Evolutionary conservation across 371 early-diverging fungal genomes (phyloP), one percentile per base, ranked within the genome.

Genomic region (Lichtheimia ornata): DNA sequence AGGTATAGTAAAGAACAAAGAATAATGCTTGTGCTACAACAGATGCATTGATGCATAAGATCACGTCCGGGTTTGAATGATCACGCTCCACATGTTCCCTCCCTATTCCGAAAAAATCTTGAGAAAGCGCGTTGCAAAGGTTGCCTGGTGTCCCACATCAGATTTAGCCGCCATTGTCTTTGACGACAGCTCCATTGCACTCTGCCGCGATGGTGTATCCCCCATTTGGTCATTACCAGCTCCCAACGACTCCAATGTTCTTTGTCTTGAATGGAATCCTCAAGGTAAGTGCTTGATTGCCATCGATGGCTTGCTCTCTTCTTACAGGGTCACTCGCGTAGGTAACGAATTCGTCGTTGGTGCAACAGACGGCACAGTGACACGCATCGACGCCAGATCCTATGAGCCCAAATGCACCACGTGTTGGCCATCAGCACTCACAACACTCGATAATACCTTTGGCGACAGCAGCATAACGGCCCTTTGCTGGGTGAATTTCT

Each of bases 81-180:
- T 9, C 35, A 2, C 35, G 35, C 47, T 47, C 22, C 17, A 5
- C 47, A 47, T 47, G 25, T 58, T 58, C 18, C 59, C 59, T 30
- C 7, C 35, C 4, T 58, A 42, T 40, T 28, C 45, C 7, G 27
- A 24, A 50, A 58, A 49, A 45, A 49, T 27, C 28, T 41, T 58
- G 18, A 58, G 28, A n/a, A 58, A 50, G 20, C 50, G 43, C 22
- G 59, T 50, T 30, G 50, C 25, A 18, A 45, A 50, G 50, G 50
- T 58, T 43, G 35, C 24, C 17, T 58, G 59, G 59, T 58, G 59
- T 50, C 59, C 59, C n/a, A 58, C 59, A 2, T 45, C 25, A 12
- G 59, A 58, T 58, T 50, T 58, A 35, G 59, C 59, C 4, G 59
- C 49, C 49, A 58, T 58, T 50, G 50, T 50, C n/a, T 50, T 18